Evolutionary conservation across 495 filamentous ascomycete species (phyloP).

Genomic region (Daldinia bambusicola): DNA sequence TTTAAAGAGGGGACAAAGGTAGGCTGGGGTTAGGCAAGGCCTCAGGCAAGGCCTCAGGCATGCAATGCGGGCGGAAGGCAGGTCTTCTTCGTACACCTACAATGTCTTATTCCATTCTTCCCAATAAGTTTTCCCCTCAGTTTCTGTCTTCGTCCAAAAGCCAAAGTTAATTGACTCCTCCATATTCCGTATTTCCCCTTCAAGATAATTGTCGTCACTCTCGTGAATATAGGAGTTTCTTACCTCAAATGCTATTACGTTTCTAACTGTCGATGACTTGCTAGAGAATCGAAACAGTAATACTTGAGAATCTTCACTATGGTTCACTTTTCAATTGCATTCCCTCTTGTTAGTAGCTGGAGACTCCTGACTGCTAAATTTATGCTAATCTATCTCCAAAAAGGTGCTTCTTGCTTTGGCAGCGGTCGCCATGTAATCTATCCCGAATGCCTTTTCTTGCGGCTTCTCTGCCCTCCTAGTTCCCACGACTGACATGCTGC

Average conservation of each 20-base stretch:
- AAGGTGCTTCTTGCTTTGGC: conserved; percentile 27
- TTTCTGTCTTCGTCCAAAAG: no score
- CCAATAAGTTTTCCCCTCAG: no score
- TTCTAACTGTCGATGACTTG: no score
- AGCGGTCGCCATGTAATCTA: conserved; percentile 36
- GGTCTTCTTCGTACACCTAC: no score
- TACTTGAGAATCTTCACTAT: conserved; percentile 10
- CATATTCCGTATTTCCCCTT: no score
- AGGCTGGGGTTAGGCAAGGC: no score
- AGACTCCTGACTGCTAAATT: neutral
- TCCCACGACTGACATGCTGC: conserved; percentile 11
- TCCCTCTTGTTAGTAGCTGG: conserved; percentile 18
- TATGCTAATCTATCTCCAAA: conserved; percentile 6
- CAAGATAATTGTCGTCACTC: no score
- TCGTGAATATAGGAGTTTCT: neutral
- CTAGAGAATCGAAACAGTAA: neutral
- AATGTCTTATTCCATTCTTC: no score
- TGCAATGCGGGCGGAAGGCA: no score
- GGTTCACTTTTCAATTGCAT: conserved; percentile 18
- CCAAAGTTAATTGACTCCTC: no score
- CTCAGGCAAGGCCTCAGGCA: no score
- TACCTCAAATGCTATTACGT: neutral
- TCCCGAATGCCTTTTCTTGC: neutral
- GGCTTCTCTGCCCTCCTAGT: neutral
- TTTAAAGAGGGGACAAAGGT: no score